These are phyloP conservation scores for Leucocoprinus leucothites DNA, from an alignment of 768 basidiomycete genomes.

Conservation along the genomic window DNA sequence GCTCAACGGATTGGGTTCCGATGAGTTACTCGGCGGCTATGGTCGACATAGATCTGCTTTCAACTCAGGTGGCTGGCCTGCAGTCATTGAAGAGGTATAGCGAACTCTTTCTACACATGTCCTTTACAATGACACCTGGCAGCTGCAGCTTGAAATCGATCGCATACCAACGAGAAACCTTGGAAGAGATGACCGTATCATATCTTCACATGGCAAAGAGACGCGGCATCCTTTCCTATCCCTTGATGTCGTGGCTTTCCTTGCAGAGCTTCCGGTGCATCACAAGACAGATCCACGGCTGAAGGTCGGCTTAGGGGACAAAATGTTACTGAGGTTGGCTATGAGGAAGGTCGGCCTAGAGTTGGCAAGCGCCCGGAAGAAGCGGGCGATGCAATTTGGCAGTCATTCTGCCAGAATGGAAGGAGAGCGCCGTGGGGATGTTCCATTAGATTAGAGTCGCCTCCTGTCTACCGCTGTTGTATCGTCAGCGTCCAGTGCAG, in stretches of 20 bases:
- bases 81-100: slow-evolving; percentile 75
- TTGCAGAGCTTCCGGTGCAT: slow-evolving; percentile 78
- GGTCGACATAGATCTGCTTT: slow-evolving; percentile 82
- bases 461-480: no score
- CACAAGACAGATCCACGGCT: slow-evolving; percentile 77
- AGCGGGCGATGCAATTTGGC: slow-evolving; percentile 97
- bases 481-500: no score
- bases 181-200: slow-evolving; percentile 91
- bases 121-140: neutral
- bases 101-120: neutral
- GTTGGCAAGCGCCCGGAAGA: slow-evolving; percentile 74
- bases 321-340: slow-evolving; percentile 75
- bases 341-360: slow-evolving; percentile 71
- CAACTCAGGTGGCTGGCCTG: slow-evolving; percentile 63
- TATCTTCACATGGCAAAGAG: slow-evolving; percentile 91
- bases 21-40: slow-evolving; percentile 95
- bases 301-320: slow-evolving; percentile 83
- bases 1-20: slow-evolving; percentile 89
- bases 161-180: slow-evolving; percentile 88
- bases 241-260: slow-evolving; percentile 70
- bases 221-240: slow-evolving; percentile 90
- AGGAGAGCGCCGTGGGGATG: slow-evolving; percentile 56
- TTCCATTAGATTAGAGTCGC: slow-evolving; percentile 24
- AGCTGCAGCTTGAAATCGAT: slow-evolving; percentile 89
- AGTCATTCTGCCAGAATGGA: slow-evolving; percentile 85